Percentiles rank a stretch among this genome's conserved stretches.
Evolutionary conservation across 2,329 filamentous ascomycete genomes (phyloP).

Genomic region (Aspergillus vadensis): DNA sequence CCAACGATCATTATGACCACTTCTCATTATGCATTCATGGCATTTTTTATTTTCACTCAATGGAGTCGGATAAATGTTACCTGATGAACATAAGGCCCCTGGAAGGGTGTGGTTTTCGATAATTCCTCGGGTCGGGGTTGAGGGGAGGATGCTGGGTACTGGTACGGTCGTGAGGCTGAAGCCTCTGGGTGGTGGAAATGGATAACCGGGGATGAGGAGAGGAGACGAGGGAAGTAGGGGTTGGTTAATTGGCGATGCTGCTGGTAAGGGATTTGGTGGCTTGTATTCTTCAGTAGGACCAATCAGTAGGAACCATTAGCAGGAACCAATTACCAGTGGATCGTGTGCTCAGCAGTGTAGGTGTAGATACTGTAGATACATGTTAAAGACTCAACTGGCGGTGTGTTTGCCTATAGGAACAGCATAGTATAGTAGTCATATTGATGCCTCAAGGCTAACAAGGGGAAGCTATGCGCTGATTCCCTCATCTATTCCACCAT

Average conservation of each 20-base stretch:
- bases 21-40: constrained; percentile 41
- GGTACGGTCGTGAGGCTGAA: constrained; percentile 13
- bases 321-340: constrained; percentile 17
- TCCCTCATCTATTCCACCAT: too few relatives aligned
- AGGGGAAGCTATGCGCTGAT: too few relatives aligned
- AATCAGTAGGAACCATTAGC: constrained; percentile 15
- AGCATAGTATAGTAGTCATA: not conserved
- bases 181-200: constrained; percentile 8
- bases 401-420: not conserved
- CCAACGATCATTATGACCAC: constrained; percentile 44
- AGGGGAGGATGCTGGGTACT: constrained; percentile 14
- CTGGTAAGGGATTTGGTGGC: constrained; percentile 6
- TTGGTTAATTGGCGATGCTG: constrained; percentile 10
- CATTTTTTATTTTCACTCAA: constrained; percentile 33
- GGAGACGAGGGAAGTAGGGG: not conserved
- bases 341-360: not conserved
- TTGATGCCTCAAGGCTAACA: not conserved
- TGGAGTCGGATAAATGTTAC: constrained; percentile 27
- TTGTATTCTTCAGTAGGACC: constrained; percentile 19
- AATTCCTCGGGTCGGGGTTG: constrained; percentile 16
- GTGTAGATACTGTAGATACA: too few relatives aligned
- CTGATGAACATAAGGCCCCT: constrained; percentile 24
- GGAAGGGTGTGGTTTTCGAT: constrained; percentile 13
- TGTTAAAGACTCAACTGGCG: not conserved
- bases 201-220: constrained; percentile 2